phyloP scores from a whole-genome alignment of 2,329 filamentous ascomycete species.

The Didymella segeticola region DNA sequence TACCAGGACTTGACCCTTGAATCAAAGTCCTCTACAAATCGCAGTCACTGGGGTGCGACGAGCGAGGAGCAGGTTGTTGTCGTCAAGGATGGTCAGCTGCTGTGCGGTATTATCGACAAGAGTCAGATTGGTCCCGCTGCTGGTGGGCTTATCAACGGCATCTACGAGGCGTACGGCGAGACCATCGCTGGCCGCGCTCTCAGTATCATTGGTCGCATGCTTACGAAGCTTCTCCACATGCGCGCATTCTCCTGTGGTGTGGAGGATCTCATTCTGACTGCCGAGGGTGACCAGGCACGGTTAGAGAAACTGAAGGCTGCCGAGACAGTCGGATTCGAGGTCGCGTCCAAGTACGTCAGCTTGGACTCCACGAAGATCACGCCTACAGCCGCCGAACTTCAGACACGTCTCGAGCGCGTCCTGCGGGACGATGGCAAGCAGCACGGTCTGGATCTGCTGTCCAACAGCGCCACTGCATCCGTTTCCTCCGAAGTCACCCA shows the following conservation, averaged over 20 bases:
- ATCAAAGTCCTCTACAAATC: constrained; percentile 78
- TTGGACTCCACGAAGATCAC: constrained; percentile 69
- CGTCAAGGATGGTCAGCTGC: constrained; percentile 84
- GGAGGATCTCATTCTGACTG: constrained; percentile 88
- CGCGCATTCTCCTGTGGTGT: constrained; percentile 96
- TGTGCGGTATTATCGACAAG: constrained; percentile 94
- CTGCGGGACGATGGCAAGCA: constrained; percentile 91
- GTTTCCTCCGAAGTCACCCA: constrained; percentile 82
- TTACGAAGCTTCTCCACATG: constrained; percentile 92
- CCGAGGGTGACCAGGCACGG: constrained; percentile 75
- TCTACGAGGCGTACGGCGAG: constrained; percentile 93
- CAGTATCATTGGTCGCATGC: constrained; percentile 84
- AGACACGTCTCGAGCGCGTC: constrained; percentile 83
- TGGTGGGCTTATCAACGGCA: constrained; percentile 86
- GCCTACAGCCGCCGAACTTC: constrained; percentile 73
- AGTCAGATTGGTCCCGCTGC: constrained; percentile 87
- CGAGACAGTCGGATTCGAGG: constrained; percentile 73
- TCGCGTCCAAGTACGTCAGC: constrained; percentile 88
- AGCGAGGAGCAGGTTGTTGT: constrained; percentile 81
- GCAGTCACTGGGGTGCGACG: constrained; percentile 77
- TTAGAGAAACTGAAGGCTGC: constrained; percentile 72
- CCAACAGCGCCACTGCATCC: constrained; percentile 71
- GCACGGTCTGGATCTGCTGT: constrained; percentile 84
- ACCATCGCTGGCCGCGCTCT: constrained; percentile 85
- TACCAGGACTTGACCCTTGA: constrained; percentile 80